Evolutionary conservation across 176 grass and related monocot genomes (phyloP), one percentile per base, ranked within the genome.

Genomic region (Avena atlantica): DNA sequence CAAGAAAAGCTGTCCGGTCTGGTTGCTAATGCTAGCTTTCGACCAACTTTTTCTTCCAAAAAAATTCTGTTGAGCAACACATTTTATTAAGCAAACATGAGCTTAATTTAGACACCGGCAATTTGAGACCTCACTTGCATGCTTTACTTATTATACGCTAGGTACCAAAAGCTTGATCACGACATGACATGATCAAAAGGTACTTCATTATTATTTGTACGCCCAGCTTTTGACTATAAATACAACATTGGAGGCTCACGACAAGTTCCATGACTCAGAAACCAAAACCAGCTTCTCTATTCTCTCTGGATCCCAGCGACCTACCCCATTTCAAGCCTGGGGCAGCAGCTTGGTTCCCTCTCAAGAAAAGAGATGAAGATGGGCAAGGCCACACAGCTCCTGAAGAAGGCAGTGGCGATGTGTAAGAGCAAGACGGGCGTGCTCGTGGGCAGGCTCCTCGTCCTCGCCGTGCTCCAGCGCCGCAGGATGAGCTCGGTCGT

Each of bases 261-360:
- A 83, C 77, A 83, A 93, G 19, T 56, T 6, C 78, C 86, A 91
- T 93, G 89, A 8, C 58, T 23, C 58, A 23, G 8, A 84, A 84
- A 36, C 60, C 7, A 19, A 21, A 56, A 47, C 68, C 49, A 74
- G 17, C 4, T 47, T 9, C 14, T 9, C 16, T 24, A 17, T 3
- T 44, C 29, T 44, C 42, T 73, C 17, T 8, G 17, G 6, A 8
- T 58, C 17, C 17, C 70, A 23, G 23, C 53, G 37, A 27, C 56
- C 17, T 58, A 20, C 17, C 55, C 55, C 6, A 20, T 58, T 58
- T 20, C 37, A 81, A 69, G 51, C 85, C 29, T 87, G 37, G 83
- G 49, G 47, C 11, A 50, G 2, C 49, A 3, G 9, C 49, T 51
- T 51, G 49, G 17, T 4, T 23, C 60, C n/a, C 57, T 68, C 65